Evolutionary conservation across 768 basidiomycete genomes (phyloP).

Genomic region (Auriscalpium microsporum): DNA sequence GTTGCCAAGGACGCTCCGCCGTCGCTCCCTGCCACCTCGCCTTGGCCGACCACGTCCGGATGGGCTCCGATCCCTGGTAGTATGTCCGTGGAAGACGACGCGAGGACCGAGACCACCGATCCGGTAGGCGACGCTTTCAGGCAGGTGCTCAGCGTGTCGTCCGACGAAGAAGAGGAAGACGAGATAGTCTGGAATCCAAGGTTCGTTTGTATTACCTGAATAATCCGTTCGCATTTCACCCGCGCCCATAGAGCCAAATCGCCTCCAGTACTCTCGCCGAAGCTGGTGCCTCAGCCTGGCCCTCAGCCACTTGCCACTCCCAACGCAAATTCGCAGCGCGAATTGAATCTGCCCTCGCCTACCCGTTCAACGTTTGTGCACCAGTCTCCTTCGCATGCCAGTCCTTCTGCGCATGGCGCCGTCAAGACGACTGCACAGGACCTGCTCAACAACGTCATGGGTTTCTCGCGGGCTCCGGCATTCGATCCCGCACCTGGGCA

Average conservation of each 20-base stretch:
- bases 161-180: constrained; percentile 48
- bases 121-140: constrained; percentile 64
- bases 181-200: constrained; percentile 73
- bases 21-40: background rate
- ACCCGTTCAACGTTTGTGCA: constrained; percentile 14
- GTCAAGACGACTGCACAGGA: constrained; percentile 56
- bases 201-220: constrained; percentile 22
- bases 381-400: constrained; percentile 12
- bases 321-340: no score
- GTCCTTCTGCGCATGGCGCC: constrained; percentile 11
- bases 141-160: constrained; percentile 34
- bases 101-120: constrained; percentile 66
- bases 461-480: constrained; percentile 21
- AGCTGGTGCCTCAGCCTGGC: background rate
- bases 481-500: constrained; percentile 4
- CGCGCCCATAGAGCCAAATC: constrained; percentile 2
- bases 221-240: constrained; percentile 3
- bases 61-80: constrained; percentile 20
- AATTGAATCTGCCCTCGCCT: constrained; percentile 20
- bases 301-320: no score
- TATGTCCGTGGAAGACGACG: constrained; percentile 40
- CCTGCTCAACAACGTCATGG: constrained; percentile 49
- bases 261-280: constrained; percentile 10
- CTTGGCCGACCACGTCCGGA: constrained; percentile 11
- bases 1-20: no score